These are phyloP conservation scores for Pythium chondricola DNA, from an alignment of 352 stramenopile species.

Conservation along the genomic window DNA sequence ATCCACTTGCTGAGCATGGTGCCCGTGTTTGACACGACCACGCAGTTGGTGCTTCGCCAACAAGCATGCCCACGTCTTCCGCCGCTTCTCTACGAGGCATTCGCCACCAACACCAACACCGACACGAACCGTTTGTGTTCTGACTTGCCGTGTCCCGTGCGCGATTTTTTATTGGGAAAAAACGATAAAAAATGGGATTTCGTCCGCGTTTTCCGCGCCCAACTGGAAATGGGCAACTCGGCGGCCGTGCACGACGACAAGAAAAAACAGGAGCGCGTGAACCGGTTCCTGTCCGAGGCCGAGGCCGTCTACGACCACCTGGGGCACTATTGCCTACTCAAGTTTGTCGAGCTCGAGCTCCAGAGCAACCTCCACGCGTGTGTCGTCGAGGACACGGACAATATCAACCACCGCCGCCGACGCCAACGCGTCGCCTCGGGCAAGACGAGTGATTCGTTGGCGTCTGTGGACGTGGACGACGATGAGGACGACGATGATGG, in stretches of 20 bases:
- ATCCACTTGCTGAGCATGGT: conserved; percentile 61
- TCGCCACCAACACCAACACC: conserved; percentile 7
- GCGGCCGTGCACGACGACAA: conserved; percentile 63
- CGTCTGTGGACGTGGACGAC: conserved; percentile 15
- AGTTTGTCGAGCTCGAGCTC: conserved; percentile 74
- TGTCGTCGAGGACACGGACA: conserved; percentile 50
- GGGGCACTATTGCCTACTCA: conserved; percentile 73
- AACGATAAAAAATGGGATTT: conserved; percentile 73
- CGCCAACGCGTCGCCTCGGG: conserved; percentile 1
- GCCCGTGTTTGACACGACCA: conserved; percentile 24
- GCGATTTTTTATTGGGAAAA: conserved; percentile 56
- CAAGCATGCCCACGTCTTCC: conserved; percentile 23
- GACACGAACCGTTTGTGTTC: background rate
- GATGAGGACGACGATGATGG: conserved; percentile 20
- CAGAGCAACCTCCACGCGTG: conserved; percentile 66
- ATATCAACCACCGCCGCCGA: conserved; percentile 46
- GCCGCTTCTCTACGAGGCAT: conserved; percentile 42
- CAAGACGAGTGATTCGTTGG: conserved; percentile 4
- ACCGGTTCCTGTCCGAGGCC: conserved; percentile 64
- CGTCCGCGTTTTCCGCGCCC: conserved; percentile 44
- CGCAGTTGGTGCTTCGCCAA: conserved; percentile 12
- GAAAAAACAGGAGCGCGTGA: conserved; percentile 68
- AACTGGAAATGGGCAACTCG: conserved; percentile 70
- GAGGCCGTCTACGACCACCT: conserved; percentile 56
- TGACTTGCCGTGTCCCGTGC: conserved; percentile 21